Base-by-base conservation (phyloP, 192 early-diverging fungal species). In the Entomortierella parvispora region DNA sequence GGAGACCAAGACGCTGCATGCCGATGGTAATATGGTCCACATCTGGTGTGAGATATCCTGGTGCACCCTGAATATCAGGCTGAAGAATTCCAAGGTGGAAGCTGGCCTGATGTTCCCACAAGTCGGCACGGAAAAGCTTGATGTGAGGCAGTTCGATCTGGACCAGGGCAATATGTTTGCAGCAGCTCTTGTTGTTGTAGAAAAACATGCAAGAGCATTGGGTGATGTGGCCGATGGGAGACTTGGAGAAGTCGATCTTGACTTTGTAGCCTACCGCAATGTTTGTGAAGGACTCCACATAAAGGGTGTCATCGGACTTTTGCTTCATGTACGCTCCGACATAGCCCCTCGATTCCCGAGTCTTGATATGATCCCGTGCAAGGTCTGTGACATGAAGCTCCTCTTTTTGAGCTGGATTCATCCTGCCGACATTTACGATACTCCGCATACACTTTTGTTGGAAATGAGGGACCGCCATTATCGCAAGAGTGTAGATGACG, bases 381-480 rank as follows among this genome's bases (percentile, higher is more conserved):
- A 20, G 1, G 0, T 4, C 4, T 10, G 14, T 65, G 52, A 20
- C n/a, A n/a, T n/a, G n/a, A n/a, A 32, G 32, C 26, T n/a, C 53
- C 20, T 55, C 15, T 31, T 32, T 32, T 14, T 26, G 5, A 4
- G 29, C 4, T 10, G 28, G 32, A 15, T 11, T 34, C 53, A 32
- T 55, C 12, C 47, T 10, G 3, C 53, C 63, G 5, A 65, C 63
- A 26, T 65, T 50, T 22, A 56, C 43, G 3, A 7, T 8, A 42
- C 40, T 2, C 2, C 55, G 47, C 17, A 58, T 49, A 25, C 33
- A 48, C 31, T n/a, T 57, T 11, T 67, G 44, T 20, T 67, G 65
- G 33, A 48, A 67, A 43, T 50, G 47, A 0, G 55, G 55, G 18
- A 67, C 28, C 17, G 32, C 65, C 14, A 8, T 48, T 6, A 53